phyloP scores from a whole-genome alignment of 2,329 filamentous ascomycete species.

The Botrytis cinerea region DNA sequence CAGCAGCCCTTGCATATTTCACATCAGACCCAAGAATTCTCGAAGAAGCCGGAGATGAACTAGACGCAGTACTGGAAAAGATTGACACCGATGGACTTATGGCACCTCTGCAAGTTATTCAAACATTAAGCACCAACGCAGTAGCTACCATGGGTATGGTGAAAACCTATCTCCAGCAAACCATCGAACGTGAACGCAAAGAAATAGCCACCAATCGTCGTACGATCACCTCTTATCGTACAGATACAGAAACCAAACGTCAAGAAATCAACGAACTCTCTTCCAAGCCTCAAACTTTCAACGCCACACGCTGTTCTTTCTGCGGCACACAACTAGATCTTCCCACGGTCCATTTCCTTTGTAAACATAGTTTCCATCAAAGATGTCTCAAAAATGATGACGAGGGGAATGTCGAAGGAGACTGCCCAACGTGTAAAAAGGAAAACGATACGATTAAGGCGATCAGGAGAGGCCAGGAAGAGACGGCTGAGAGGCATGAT shows the following conservation, averaged over 20 bases:
- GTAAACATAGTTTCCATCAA: conserved; percentile 96
- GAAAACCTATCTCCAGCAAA: conserved; percentile 86
- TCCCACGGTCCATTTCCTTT: conserved; percentile 92
- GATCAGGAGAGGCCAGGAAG: conserved; percentile 81
- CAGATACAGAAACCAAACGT: conserved; percentile 78
- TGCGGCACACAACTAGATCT: conserved; percentile 76
- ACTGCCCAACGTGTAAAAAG: conserved; percentile 83
- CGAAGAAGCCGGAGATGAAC: conserved; percentile 83
- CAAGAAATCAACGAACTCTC: conserved; percentile 76
- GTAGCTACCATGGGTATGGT: conserved; percentile 98
- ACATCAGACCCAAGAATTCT: conserved; percentile 81
- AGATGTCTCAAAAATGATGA: conserved; percentile 62
- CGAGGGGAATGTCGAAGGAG: conserved; percentile 62
- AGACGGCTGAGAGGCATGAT: conserved; percentile 84
- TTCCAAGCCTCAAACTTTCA: conserved; percentile 83
- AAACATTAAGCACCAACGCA: conserved; percentile 76
- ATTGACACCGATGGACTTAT: conserved; percentile 91
- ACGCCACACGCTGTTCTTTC: conserved; percentile 82
- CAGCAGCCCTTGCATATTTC: conserved; percentile 89
- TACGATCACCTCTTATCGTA: conserved; percentile 79
- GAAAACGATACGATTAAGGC: conserved; percentile 87
- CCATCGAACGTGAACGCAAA: conserved; percentile 82
- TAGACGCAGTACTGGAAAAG: conserved; percentile 75
- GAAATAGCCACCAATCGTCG: conserved; percentile 81
- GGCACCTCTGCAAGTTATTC: conserved; percentile 94